Base-by-base conservation (phyloP, 805 yeast species). In the Ogataea salicorniae region DNA sequence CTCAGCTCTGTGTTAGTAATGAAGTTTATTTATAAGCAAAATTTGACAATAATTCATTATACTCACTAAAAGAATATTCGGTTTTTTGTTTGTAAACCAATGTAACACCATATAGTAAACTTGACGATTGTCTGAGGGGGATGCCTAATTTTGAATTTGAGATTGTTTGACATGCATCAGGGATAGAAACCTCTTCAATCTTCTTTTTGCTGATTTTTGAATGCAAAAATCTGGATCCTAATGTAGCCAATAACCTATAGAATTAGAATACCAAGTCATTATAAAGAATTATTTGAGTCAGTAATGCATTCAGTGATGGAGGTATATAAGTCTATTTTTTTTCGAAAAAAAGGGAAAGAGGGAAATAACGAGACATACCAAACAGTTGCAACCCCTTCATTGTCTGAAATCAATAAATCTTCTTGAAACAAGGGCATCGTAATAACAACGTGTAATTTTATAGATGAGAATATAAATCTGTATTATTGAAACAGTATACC, bases 71-170 rank as follows among this genome's bases (percentile, higher is more conserved):
- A 52, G 75, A 70, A 53, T 72, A 73, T 4, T 71, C 72, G 0
- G 76, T 70, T 57, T 81, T 77, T 26, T 75, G 73, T 47, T 69
- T 75, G 57, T 75, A 77, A 26, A 73, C 66, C 40, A 80, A 51
- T 1, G 78, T 64, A 1, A 76, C 63, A 0, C 84, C 84, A 53
- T 73, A 70, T 47, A 80, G 56, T 9, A 80, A 59, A 43, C 62
- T 71, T 0, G 81, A 73, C 0, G 69, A 59, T 16, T 69, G 61
- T 39, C 80, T 59, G 37, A 69, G 48, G 1, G 68, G 53, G 16
- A 59, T 33, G 2, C 48, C 51, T 11, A 49, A 39, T 2, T 54
- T 43, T 13, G 61, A 55, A 15, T 52, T 42, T 2, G 48, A 44
- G 13, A 71, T 62, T 6, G 59, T 54, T 4, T 54, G 49, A 55